Conservation (phyloP, 2,329 filamentous ascomycete genomes). For the Trichoderma brevicompactum region DNA sequence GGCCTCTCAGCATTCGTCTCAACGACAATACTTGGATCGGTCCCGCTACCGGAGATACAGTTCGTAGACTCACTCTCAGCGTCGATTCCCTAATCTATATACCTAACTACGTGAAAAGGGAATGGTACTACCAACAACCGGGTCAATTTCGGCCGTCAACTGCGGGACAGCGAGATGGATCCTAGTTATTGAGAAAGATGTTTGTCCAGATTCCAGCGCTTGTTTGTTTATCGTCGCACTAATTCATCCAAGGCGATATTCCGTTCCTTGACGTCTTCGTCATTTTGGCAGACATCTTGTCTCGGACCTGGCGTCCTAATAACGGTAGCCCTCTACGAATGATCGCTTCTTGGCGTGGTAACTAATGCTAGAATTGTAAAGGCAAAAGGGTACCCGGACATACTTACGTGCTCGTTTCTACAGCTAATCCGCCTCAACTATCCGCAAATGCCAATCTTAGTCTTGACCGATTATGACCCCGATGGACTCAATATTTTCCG, state of each 20-base stretch:
- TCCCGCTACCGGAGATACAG: slow-evolving; percentile 39
- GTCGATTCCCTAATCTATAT: too few species aligned
- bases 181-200: slow-evolving; percentile 80
- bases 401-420: slow-evolving; percentile 70
- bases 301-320: slow-evolving; percentile 66
- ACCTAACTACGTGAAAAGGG: slow-evolving; percentile 51
- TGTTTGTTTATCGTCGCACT: slow-evolving; percentile 28
- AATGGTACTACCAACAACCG: slow-evolving; percentile 60
- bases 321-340: slow-evolving; percentile 53
- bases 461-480: slow-evolving; percentile 75
- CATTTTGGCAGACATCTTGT: slow-evolving; percentile 56
- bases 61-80: slow-evolving; percentile 29
- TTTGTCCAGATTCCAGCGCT: slow-evolving; percentile 36
- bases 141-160: slow-evolving; percentile 55
- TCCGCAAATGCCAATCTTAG: slow-evolving; percentile 61
- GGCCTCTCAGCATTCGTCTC: slow-evolving; percentile 56
- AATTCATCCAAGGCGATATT: slow-evolving; percentile 67
- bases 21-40: slow-evolving; percentile 49
- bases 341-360: too few species aligned
- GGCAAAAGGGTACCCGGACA: slow-evolving; percentile 83
- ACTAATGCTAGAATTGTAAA: slow-evolving; percentile 39
- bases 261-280: slow-evolving; percentile 63
- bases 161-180: slow-evolving; percentile 63
- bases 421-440: slow-evolving; percentile 53
- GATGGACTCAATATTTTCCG: slow-evolving; percentile 74